phyloP scores from a whole-genome alignment of 1,139 yeast species.

The Taphrina confusa region DNA sequence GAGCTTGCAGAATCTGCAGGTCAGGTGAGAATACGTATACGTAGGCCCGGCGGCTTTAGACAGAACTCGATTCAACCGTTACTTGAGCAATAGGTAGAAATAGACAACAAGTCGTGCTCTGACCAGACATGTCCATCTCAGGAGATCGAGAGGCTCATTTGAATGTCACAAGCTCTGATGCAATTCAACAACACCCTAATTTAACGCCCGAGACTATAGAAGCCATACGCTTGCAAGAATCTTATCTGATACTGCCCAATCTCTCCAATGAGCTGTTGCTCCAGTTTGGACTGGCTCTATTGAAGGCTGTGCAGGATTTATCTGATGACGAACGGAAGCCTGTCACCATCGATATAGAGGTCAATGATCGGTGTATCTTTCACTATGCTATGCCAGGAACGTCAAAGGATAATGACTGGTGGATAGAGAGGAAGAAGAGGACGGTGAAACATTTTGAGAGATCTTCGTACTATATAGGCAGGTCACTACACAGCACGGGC shows the following conservation, averaged over 20 bases:
- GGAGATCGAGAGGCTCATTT: too few relatives aligned
- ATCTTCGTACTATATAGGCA: slow-evolving; percentile 25
- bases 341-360: slow-evolving; percentile 37
- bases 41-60: too few relatives aligned
- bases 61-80: too few relatives aligned
- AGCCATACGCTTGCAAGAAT: background rate
- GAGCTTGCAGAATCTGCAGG: too few relatives aligned
- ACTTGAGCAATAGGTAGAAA: too few relatives aligned
- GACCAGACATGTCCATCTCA: too few relatives aligned
- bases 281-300: background rate
- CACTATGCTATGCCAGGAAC: slow-evolving; percentile 39
- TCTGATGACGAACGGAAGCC: slow-evolving; percentile 11
- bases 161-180: background rate
- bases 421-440: slow-evolving; percentile 39
- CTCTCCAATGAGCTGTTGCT: background rate
- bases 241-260: background rate
- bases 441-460: slow-evolving; percentile 39
- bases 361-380: slow-evolving; percentile 37
- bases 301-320: background rate
- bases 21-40: too few relatives aligned
- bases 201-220: background rate
- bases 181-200: background rate
- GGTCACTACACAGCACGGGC: background rate
- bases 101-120: too few relatives aligned
- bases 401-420: slow-evolving; percentile 38